A percentile compares a stretch with the other conserved stretches of the same genome.
These are phyloP conservation scores for Venturia nashicola DNA, from an alignment of 2,329 filamentous ascomycete genomes.

Conservation along the genomic window DNA sequence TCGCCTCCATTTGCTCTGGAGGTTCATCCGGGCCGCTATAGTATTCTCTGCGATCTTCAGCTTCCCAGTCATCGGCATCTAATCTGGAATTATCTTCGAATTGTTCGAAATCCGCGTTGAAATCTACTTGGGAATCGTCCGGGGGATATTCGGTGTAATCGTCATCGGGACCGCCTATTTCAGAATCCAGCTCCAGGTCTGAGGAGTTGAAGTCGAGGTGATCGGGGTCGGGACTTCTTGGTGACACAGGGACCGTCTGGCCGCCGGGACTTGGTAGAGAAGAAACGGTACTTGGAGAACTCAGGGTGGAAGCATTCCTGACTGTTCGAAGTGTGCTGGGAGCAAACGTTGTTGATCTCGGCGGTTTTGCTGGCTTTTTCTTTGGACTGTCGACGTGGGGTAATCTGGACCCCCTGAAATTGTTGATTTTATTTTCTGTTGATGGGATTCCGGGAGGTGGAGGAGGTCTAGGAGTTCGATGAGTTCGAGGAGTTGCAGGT, in stretches of 20 bases:
- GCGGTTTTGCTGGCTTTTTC: background rate
- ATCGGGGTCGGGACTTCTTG: background rate
- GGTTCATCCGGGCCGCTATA: background rate
- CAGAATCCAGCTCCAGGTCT: background rate
- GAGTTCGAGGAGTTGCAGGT: background rate
- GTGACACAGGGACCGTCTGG: background rate
- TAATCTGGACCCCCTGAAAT: background rate
- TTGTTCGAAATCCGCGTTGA: background rate
- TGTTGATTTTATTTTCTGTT: background rate
- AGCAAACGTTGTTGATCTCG: background rate
- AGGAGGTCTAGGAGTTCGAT: background rate
- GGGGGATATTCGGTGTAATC: background rate
- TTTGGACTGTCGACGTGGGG: background rate
- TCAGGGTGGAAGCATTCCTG: background rate
- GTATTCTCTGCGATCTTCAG: background rate
- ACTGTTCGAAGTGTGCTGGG: background rate
- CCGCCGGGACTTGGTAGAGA: background rate
- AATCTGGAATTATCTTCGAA: background rate
- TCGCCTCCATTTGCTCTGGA: background rate
- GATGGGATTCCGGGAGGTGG: background rate
- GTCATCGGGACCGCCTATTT: background rate
- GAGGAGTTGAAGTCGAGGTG: background rate
- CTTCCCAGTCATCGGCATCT: background rate
- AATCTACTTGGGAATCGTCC: background rate
- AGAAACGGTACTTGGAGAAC: background rate